Evolutionary conservation across 305 asterid species (phyloP).

Genomic region (Striga hermonthica): DNA sequence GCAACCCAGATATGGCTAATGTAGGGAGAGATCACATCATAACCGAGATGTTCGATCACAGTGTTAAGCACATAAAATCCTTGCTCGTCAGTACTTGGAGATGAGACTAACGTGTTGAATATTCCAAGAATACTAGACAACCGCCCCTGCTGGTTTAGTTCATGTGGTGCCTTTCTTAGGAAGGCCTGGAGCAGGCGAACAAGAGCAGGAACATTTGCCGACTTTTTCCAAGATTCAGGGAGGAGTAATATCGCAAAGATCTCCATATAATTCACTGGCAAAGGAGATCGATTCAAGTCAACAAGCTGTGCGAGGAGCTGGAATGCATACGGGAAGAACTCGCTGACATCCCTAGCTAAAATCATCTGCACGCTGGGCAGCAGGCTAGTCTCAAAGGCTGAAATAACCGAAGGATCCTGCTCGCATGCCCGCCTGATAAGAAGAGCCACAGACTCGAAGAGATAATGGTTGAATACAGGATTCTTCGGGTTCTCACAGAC

Average conservation of each 20-base stretch:
- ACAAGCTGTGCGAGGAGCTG: conserved; percentile 95
- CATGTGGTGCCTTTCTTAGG: conserved; percentile 82
- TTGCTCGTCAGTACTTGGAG: conserved; percentile 75
- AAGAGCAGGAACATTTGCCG: conserved; percentile 90
- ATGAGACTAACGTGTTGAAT: conserved; percentile 58
- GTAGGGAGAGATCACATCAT: conserved; percentile 61
- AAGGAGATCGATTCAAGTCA: conserved; percentile 64
- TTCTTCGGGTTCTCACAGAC: conserved; percentile 88
- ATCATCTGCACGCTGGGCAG: conserved; percentile 70
- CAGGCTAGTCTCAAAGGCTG: conserved; percentile 71
- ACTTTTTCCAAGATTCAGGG: conserved; percentile 82
- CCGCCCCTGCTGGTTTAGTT: conserved; percentile 77
- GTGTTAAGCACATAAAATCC: conserved; percentile 95
- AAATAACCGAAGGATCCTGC: conserved; percentile 68
- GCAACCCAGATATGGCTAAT: conserved; percentile 72
- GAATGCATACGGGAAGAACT: conserved; percentile 89
- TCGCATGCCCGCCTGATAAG: conserved; percentile 75
- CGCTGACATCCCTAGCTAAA: conserved; percentile 66
- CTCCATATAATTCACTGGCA: conserved; percentile 71
- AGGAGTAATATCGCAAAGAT: conserved; percentile 70
- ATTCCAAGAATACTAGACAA: conserved; percentile 75
- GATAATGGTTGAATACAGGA: conserved; percentile 78
- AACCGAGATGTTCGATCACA: conserved; percentile 80
- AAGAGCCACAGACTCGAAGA: conserved; percentile 86
- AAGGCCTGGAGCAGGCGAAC: conserved; percentile 91